Evolutionary conservation across 2,329 filamentous ascomycete species (phyloP).

Genomic region (Graphium sp.): DNA sequence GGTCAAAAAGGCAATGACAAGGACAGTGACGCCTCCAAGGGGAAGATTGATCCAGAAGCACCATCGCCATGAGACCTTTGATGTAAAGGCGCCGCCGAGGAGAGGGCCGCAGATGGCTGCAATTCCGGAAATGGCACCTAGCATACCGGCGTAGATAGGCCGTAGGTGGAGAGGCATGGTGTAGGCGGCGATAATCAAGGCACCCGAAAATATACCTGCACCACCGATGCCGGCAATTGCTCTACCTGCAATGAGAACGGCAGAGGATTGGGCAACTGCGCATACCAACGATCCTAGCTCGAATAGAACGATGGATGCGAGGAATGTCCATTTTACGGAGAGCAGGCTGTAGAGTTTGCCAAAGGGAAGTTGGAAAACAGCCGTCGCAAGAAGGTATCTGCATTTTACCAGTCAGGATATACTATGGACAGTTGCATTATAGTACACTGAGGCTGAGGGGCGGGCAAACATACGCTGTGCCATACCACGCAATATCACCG

Average conservation of each 20-base stretch:
- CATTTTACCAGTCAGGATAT: too few relatives aligned
- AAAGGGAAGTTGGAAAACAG: too few relatives aligned
- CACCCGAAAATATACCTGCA: slow-evolving; percentile 20
- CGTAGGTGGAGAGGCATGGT: slow-evolving; percentile 8
- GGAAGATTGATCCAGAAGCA: slow-evolving; percentile 19
- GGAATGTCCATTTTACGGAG: slow-evolving; percentile 21
- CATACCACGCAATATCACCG: slow-evolving; percentile 32
- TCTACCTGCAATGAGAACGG: slow-evolving; percentile 7
- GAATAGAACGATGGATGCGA: slow-evolving; percentile 15
- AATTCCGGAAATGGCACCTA: slow-evolving; percentile 19
- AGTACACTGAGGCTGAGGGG: too few relatives aligned
- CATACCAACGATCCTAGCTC: slow-evolving; percentile 19
- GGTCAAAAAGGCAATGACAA: slow-evolving; percentile 11
- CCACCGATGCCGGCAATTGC: slow-evolving; percentile 12
- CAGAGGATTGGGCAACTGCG: slow-evolving; percentile 6
- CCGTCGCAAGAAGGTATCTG: too few relatives aligned
- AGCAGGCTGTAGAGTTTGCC: too few relatives aligned
- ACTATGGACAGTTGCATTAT: too few relatives aligned
- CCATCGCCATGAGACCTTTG: slow-evolving; percentile 12
- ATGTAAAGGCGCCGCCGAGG: slow-evolving; percentile 10
- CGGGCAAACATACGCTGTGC: slow-evolving; percentile 27
- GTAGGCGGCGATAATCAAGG: slow-evolving; percentile 12
- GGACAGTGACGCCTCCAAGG: slow-evolving; percentile 13
- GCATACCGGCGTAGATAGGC: slow-evolving; percentile 17
- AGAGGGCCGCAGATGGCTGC: slow-evolving; percentile 11